Base-by-base conservation (phyloP, 225 moss, liverwort and hornwort species). In the Takakia lepidozioides region DNA sequence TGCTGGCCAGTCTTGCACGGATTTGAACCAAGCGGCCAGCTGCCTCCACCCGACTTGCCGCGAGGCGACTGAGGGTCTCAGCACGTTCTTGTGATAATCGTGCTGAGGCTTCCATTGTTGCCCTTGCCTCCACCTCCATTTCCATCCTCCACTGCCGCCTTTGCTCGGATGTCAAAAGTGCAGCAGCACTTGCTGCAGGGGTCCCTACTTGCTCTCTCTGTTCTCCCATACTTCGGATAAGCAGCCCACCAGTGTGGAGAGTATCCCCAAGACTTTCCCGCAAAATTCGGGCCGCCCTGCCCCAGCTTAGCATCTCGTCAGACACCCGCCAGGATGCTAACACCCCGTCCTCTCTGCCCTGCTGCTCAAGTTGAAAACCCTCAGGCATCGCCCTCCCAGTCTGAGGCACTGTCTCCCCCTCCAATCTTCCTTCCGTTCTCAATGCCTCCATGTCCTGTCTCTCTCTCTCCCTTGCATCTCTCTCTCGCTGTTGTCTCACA, bases 391-490 rank as follows among this genome's bases (percentile, higher is more conserved):
- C 32, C 32, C 32, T 38, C 66, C 63, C 67, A 66, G 38, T 38
- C 45, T 47, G 40, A 62, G 32, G 32, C 32, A 32, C 32, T 6
- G 7, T 11, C 32, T 32, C 32, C 13, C 72, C 82, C 0, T 65
- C 29, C 32, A 32, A 32, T 11, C 32, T 32, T 0, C 11, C 32
- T 6, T 32, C 11, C 7, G 11, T 11, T 11, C 32, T 32, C 32
- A 32, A 32, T 11, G 8, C 8, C 30, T 70, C 58, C 8, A 57
- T 44, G 20, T 68, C 69, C 40, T 66, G 66, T 21, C 82, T 69
- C 42, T 92, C 92, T 14, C 76, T 71, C 14, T 76, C 79, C 11
- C 92, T 61, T 36, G 73, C 82, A 39, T 71, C 86, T 38, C 83
- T 65, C 46, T 81, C 81, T 8, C 75, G 58, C 32, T 61, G 60